Evolutionary conservation across 495 filamentous ascomycete species (phyloP), one percentile per base, ranked within the genome.

Genomic region (Daldinia childiae): DNA sequence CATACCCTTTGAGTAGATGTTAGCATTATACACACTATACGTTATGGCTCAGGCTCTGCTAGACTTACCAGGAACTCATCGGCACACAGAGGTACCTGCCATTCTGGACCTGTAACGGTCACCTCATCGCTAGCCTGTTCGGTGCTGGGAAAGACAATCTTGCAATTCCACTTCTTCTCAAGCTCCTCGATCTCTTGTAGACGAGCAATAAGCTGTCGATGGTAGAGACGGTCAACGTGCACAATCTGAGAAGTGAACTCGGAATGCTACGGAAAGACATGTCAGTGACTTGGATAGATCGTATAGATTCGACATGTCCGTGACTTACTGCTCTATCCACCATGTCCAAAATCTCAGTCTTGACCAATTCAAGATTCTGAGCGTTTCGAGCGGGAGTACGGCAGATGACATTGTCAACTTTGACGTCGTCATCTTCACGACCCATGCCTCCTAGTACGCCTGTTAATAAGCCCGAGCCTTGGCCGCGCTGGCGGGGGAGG

Each of bases 331-430:
- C 94, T 82, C 97, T 92, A 81, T 98, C 94, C 54, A 99, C 95
- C 95, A 98, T 98, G 75, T 97, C 95, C 86, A 99, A 92, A 73
- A 99, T 99, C 83, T 99, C 95, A 76, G 93, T 92, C 87, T 98
- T 99, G 63, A 99, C 95, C 26, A 97, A 84, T 79, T 99, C 95
- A 43, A 99, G 84, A 76, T 93, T 97, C 79, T 96, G 92, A 38
- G 95, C 95, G 81, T 99, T 99, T 63, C 95, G 92, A 68, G 95
- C 95, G 14, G 95, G 95, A 0, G 95, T 99, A 26, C 96, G 91
- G 79, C 96, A 98, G 74, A 99, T 97, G 69, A 99, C 95, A 79
- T 99, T 99, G 84, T 98, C 95, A 55, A 98, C 94, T 79, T 97
- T 96, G 81, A 95, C 93, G 77, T 98, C 95, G 78, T 98, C 96